Evolutionary conservation across 2,329 filamentous ascomycete species (phyloP), one percentile per base, ranked within the genome.

Genomic region (Colletotrichum salicis): DNA sequence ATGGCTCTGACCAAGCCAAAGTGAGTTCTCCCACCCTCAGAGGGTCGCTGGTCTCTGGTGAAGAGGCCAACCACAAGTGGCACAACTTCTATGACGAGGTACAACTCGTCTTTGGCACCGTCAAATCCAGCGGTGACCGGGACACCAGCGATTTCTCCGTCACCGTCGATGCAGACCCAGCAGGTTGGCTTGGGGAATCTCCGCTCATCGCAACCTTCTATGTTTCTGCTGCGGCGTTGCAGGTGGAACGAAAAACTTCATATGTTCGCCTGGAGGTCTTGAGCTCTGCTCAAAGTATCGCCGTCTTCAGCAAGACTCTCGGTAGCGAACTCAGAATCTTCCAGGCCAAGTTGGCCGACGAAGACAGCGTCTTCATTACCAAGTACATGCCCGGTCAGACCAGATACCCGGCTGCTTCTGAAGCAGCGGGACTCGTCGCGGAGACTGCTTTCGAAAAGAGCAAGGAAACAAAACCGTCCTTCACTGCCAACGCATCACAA

Each of bases 181-280:
- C 74, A 19, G 80, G 80, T 15, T 85, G 82, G 83, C 70, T 74
- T 0, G 83, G 84, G 10, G 72, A 76, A 0, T 81, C 83, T 5
- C 74, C 83, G 1, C 74, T 87, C 22, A 68, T 86, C 55, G 82
- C 78, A 3, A 83, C 83, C 0, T 86, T 85, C 75, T 81, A 82
- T 29, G 81, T 82, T 4, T 80, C 84, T 3, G 77, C 83, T 1
- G 74, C 76, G 4, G 71, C 77, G 1, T 75, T 86, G 0, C 80
- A 82, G 54, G 66, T 78, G 5, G 79, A 83, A 48, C 79, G 79
- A 5, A 74, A 76, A 37, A 77, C 76, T 4, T 74, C 77, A 1
- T 65, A 75, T 10, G 76, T 85, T 19, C 79, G 80, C 5, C 71
- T 86, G 8, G 76, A 72, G 27, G 69, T 84, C 1, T 73, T 78